Evolutionary conservation across 371 early-diverging fungal species (phyloP), one percentile per base, ranked within the genome.

Genomic region (Coemansia sp.): DNA sequence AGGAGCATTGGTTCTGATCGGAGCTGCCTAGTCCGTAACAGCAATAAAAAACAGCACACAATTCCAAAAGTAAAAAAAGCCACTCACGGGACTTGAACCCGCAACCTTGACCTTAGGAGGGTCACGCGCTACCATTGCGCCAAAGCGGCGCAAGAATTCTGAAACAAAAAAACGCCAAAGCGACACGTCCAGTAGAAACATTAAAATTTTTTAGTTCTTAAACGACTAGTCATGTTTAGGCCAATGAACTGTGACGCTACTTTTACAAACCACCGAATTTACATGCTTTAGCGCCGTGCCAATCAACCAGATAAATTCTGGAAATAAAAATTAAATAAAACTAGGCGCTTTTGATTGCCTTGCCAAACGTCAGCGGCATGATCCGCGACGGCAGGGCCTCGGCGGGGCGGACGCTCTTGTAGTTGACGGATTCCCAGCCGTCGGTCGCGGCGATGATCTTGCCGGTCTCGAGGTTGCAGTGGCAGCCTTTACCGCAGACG

Each of bases 331-430:
- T 20, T 20, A 20, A 20, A 20, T 20, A 20, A 20, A 20, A 20
- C 20, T 20, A 20, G 20, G 20, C 20, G 20, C 20, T 20, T 20
- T 72, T 72, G 26, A 33, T 60, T 5, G 72, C 72, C 35, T 60
- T 65, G 34, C 74, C 74, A 55, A 74, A 65, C 16, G 69, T 57
- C 36, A 74, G 40, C 1, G 74, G 69, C 74, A 74, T 69, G 34
- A 74, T 58, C 0, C 62, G 54, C 1, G 74, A 64, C 34, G 65
- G 62, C 12, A 69, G 35, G 20, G 68, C 69, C 2, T 69, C 54
- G n/a, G 40, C 54, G 1, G 65, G 69, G 14, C 74, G 69, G n/a
- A 69, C 59, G 47, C 52, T 67, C 45, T 56, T 68, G 55, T 71
- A 71, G 26, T 65, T 61, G 10, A 77, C 72, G 0, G 49, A 33